phyloP scores from a whole-genome alignment of 2,329 filamentous ascomycete species.

The Aspergillus sp. region DNA sequence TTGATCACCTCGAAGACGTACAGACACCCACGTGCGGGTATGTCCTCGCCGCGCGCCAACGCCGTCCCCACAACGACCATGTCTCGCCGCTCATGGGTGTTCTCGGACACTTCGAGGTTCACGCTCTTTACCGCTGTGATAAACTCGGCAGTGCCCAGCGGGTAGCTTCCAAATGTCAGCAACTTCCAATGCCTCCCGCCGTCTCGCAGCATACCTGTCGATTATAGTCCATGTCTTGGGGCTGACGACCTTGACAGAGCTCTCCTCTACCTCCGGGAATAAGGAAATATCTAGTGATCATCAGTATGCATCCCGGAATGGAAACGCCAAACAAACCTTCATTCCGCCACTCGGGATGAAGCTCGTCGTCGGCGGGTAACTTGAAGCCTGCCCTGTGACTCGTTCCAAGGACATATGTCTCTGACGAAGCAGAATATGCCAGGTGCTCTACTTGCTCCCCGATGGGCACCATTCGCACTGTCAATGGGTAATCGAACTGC shows the following conservation, averaged over 20 bases:
- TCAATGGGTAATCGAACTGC: conserved; percentile 67
- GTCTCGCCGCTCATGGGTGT: conserved; percentile 74
- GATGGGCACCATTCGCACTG: conserved; percentile 61
- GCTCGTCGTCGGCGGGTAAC: conserved; percentile 75
- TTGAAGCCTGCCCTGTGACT: conserved; percentile 62
- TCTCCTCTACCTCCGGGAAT: conserved; percentile 60
- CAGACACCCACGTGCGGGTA: conserved; percentile 72
- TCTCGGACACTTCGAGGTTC: conserved; percentile 81
- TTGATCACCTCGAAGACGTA: conserved; percentile 87
- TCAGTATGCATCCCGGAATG: conserved; percentile 2
- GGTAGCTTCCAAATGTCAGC: conserved; percentile 35
- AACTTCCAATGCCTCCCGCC: not conserved
- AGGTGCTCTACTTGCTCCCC: conserved; percentile 62
- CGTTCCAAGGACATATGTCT: conserved; percentile 68
- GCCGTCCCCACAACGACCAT: conserved; percentile 80
- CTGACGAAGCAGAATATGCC: conserved; percentile 65
- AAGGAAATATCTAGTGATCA: conserved; percentile 40
- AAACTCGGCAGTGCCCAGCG: conserved; percentile 64
- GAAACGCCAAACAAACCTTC: conserved; percentile 45
- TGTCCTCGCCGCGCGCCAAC: conserved; percentile 78
- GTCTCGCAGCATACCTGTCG: conserved; percentile 45
- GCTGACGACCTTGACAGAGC: conserved; percentile 68
- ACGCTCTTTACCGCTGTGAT: conserved; percentile 75
- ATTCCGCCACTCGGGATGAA: conserved; percentile 68
- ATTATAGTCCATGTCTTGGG: conserved; percentile 69